Conservation (phyloP, 164 flowering plant genomes). For the Kalanchoe fedtschenkoi region DNA sequence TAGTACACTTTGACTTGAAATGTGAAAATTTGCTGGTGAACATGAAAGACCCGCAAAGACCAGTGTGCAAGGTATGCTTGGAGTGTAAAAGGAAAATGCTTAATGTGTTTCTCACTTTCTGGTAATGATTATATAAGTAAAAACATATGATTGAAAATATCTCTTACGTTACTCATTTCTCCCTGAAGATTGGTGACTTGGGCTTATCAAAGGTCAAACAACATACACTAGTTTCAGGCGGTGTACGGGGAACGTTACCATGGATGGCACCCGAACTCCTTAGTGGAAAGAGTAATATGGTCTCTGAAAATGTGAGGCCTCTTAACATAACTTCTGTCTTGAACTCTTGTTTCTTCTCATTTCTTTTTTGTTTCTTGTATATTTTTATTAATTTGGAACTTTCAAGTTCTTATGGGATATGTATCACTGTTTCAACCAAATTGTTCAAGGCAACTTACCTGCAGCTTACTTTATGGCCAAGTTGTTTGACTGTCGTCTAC, state of each 20-base stretch:
- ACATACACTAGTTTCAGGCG: slow-evolving; percentile 91
- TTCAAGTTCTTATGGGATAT: background rate
- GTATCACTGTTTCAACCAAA: background rate
- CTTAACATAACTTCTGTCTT: background rate
- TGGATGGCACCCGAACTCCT: slow-evolving; percentile 99
- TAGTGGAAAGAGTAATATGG: slow-evolving; percentile 91
- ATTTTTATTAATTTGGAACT: background rate
- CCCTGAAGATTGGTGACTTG: slow-evolving; percentile 78
- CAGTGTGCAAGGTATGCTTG: slow-evolving; percentile 76
- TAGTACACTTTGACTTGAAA: slow-evolving; percentile 94
- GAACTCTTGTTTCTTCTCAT: background rate
- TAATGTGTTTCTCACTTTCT: background rate
- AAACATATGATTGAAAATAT: background rate
- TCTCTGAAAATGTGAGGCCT: slow-evolving; percentile 70
- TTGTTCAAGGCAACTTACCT: background rate
- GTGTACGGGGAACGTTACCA: slow-evolving; percentile 93
- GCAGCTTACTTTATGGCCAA: background rate
- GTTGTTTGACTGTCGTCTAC: background rate
- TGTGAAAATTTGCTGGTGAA: slow-evolving; percentile 88
- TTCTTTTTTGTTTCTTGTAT: too few relatives aligned
- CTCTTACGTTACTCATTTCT: background rate
- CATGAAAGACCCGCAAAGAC: slow-evolving; percentile 95
- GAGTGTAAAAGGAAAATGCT: background rate
- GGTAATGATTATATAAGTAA: background rate
- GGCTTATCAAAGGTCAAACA: slow-evolving; percentile 93